phyloP scores from a whole-genome alignment of 345 rosid genomes.

The Barbarea vulgaris region DNA sequence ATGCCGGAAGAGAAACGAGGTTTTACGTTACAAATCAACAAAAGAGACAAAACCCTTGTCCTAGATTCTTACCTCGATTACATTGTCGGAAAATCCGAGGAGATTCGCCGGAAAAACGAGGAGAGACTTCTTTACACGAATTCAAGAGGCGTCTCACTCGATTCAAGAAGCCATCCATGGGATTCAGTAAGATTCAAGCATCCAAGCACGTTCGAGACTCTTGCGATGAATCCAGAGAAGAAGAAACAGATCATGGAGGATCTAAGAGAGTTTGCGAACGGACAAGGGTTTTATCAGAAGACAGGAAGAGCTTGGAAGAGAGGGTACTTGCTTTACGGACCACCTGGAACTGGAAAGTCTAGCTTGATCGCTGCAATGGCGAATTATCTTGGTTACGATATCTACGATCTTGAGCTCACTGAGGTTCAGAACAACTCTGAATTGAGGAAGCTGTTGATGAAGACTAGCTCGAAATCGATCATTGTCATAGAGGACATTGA shows the following conservation, averaged over 20 bases:
- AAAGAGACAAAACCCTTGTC: constrained; percentile 59
- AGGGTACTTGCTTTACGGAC: constrained; percentile 85
- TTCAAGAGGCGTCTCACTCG: constrained; percentile 83
- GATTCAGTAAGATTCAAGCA: constrained; percentile 94
- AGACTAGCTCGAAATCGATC: constrained; percentile 83
- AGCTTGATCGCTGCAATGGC: constrained; percentile 99
- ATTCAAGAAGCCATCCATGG: constrained; percentile 91
- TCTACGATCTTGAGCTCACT: constrained; percentile 87
- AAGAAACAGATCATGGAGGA: constrained; percentile 72
- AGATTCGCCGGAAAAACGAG: constrained; percentile 68
- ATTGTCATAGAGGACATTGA: constrained; percentile 94
- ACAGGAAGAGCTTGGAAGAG: constrained; percentile 97
- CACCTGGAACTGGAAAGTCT: constrained; percentile 97
- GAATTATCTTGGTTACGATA: constrained; percentile 78
- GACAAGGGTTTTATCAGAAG: constrained; percentile 75
- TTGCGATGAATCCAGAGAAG: constrained; percentile 81
- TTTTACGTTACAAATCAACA: constrained; percentile 71
- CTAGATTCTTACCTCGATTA: constrained; percentile 71
- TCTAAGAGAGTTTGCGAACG: constrained; percentile 65
- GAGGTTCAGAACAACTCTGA: constrained; percentile 93
- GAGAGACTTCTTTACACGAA: constrained; percentile 82
- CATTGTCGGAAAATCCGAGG: constrained; percentile 74
- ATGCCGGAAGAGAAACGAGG: constrained; percentile 94
- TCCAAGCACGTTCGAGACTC: constrained; percentile 87
- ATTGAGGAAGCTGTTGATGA: constrained; percentile 82